Evolutionary conservation across 352 stramenopile genomes (phyloP), one percentile per base, ranked within the genome.

Genomic region (Phytophthora niederhauseri): DNA sequence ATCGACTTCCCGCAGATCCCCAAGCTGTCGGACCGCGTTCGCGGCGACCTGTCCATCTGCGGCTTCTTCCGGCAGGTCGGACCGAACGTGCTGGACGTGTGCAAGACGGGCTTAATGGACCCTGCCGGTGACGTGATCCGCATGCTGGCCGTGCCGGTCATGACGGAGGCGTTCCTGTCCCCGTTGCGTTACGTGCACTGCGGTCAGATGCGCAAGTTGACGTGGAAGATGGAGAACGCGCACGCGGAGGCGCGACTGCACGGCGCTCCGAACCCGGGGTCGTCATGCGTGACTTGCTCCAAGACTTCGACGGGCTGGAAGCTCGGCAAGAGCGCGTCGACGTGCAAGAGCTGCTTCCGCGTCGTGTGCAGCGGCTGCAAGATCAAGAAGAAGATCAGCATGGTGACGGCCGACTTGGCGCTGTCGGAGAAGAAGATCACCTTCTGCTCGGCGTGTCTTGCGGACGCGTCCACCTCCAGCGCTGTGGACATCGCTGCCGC

Each of bases 171-270:
- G 2, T 73, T 90, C 43, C 46, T 85, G 26, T 81, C 78, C 31
- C 52, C 68, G 1, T 34, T 73, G 22, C 67, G 68, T 7, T 75
- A 78, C 54, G 71, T 78, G 6, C 64, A 82, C 48, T 91, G 80
- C 61, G 76, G 72, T 14, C 80, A 87, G 57, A 87, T 87, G 80
- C 81, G 85, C 6, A 91, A 91, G 59, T 66, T 91, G 41, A 77
- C 75, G 61, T 90, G 82, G 82, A 75, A 81, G 15, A 73, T 88
- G 77, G 61, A 79, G 66, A 70, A 70, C 7, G 51, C 64, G 0
- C 70, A 77, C 52, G 59, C 60, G 15, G 70, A 77, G 36, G 65
- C 70, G 4, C 49, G 70, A 9, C 51, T 65, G 9, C 70, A 78
- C 17, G 66, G 66, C 6, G 61, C 61, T 7, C 72, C 72, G 20